Conservation (phyloP, 2,329 filamentous ascomycete species). For the Claviceps citrina region DNA sequence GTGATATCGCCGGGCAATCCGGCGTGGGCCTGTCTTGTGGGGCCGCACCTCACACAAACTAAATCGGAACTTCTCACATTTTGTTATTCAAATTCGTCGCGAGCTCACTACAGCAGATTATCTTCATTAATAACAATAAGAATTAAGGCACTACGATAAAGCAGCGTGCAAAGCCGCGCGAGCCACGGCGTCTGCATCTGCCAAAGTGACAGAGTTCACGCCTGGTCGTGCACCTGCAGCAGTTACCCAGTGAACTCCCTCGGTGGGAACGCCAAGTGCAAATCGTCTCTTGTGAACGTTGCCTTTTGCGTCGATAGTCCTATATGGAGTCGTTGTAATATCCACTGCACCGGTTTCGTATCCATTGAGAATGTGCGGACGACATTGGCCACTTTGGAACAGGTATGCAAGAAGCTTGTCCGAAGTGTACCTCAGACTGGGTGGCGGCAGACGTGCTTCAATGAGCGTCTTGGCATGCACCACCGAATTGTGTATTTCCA, state of each 20-base stretch:
- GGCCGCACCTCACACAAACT: too few species aligned
- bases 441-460: constrained; percentile 2
- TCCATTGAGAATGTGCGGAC: constrained; percentile 3
- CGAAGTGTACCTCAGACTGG: constrained; percentile 1
- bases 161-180: constrained; percentile 2
- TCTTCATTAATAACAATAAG: too few species aligned
- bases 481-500: neutral
- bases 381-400: constrained; percentile 3
- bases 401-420: constrained; percentile 2
- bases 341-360: constrained; percentile 5
- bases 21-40: too few species aligned
- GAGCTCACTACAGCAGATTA: too few species aligned
- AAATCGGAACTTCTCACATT: too few species aligned
- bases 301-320: neutral
- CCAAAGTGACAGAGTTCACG: constrained; percentile 5
- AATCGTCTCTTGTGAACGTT: constrained; percentile 3
- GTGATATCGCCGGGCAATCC: too few species aligned
- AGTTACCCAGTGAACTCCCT: constrained; percentile 6
- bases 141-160: neutral
- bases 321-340: constrained; percentile 3
- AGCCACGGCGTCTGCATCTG: constrained; percentile 4
- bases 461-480: constrained; percentile 3
- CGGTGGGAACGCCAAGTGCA: constrained; percentile 3
- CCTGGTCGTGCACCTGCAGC: constrained; percentile 4
- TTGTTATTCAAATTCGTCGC: too few species aligned